Percentiles rank a stretch among this genome's conserved stretches.
Conservation (phyloP, 2,329 filamentous ascomycete genomes). For the Elsinoe fawcettii region DNA sequence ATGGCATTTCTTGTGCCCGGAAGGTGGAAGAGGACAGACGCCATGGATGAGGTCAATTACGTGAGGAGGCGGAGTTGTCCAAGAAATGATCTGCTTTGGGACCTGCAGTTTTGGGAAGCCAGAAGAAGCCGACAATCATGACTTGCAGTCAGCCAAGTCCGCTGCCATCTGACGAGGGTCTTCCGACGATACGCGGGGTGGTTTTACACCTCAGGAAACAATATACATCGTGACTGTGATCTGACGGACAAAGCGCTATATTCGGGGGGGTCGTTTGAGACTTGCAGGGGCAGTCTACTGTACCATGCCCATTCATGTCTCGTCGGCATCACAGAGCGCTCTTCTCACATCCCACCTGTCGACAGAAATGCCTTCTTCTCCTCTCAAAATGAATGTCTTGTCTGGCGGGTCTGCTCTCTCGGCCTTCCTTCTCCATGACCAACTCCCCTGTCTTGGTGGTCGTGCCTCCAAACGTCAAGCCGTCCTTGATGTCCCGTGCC, state of each 20-base stretch:
- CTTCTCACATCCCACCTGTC: slow-evolving; percentile 11
- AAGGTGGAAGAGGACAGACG: not conserved
- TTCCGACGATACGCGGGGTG: not conserved
- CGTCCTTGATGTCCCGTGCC: not conserved
- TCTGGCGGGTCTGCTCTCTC: slow-evolving; percentile 14
- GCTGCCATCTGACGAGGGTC: not conserved
- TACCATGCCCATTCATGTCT: not conserved
- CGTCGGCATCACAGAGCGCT: slow-evolving; percentile 5
- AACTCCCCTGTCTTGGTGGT: not conserved
- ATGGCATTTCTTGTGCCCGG: slow-evolving; percentile 1
- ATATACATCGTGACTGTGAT: too few relatives aligned
- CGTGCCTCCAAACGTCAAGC: slow-evolving; percentile 1
- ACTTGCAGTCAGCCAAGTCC: slow-evolving; percentile 7
- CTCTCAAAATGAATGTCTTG: slow-evolving; percentile 10
- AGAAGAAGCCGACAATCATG: not conserved
- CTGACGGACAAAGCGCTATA: too few relatives aligned
- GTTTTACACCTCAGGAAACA: too few relatives aligned
- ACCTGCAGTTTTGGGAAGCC: slow-evolving; percentile 5
- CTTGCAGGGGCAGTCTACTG: too few relatives aligned
- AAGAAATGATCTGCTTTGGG: slow-evolving; percentile 4
- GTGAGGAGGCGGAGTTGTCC: slow-evolving; percentile 8
- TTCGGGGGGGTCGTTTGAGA: too few relatives aligned
- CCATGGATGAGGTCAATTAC: not conserved
- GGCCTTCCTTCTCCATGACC: slow-evolving; percentile 12
- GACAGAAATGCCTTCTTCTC: slow-evolving; percentile 14